Conservation (phyloP, 352 stramenopile genomes). For the Phytophthora parvispora region DNA sequence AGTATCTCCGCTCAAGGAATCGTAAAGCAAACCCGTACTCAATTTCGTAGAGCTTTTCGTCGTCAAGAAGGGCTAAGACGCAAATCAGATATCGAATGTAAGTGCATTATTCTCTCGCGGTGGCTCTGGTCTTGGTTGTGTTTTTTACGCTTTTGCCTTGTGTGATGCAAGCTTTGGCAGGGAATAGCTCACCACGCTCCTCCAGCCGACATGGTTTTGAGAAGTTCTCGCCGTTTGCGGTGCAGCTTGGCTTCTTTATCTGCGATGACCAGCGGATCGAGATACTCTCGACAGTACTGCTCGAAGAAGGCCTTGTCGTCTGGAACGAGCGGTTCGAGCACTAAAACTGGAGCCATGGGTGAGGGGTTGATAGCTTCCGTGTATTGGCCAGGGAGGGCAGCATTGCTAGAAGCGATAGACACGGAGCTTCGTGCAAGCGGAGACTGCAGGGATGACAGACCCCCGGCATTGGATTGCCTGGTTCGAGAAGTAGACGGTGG, state of each 20-base stretch:
- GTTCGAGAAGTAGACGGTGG: constrained; percentile 5
- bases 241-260: constrained; percentile 50
- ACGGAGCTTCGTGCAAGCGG: constrained; percentile 7
- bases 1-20: constrained; percentile 42
- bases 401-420: constrained; percentile 1
- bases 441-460: constrained; percentile 14
- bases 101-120: constrained; percentile 37
- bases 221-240: constrained; percentile 53
- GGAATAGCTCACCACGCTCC: constrained; percentile 12
- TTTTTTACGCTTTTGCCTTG: neutral
- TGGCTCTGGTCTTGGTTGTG: constrained; percentile 5
- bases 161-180: neutral
- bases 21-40: constrained; percentile 3
- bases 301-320: constrained; percentile 28
- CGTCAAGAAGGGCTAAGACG: constrained; percentile 21
- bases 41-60: constrained; percentile 3
- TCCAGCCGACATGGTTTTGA: constrained; percentile 49
- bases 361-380: neutral
- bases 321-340: constrained; percentile 19
- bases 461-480: neutral
- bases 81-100: constrained; percentile 37
- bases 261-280: constrained; percentile 19
- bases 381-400: neutral
- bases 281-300: constrained; percentile 29
- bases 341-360: neutral